Evolutionary conservation across 2,329 filamentous ascomycete genomes (phyloP).

Genomic region (Colletotrichum kahawae): DNA sequence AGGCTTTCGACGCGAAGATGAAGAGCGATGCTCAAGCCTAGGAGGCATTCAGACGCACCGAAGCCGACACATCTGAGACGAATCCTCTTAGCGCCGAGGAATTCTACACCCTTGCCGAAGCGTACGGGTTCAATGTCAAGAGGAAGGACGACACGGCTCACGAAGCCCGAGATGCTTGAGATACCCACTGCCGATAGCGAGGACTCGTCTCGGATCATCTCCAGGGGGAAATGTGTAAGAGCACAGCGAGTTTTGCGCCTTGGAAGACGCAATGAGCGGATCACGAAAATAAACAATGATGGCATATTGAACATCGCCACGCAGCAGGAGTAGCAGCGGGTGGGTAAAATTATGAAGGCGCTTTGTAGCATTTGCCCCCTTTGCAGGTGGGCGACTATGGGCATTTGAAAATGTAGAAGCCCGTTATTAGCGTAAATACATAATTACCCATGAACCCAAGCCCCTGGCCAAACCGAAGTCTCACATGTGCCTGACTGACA

Average conservation of each 20-base stretch:
- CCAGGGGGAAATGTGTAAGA: background rate
- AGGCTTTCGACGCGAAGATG: constrained; percentile 45
- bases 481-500: background rate
- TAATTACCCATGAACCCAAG: background rate
- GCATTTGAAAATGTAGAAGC: background rate
- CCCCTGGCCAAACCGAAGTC: background rate
- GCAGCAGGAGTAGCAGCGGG: background rate
- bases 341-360: background rate
- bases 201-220: background rate
- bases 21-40: constrained; percentile 5
- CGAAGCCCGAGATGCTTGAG: background rate
- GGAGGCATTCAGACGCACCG: background rate
- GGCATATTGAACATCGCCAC: background rate
- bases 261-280: background rate
- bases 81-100: background rate
- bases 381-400: background rate
- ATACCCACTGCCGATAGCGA: background rate
- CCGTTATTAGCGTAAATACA: background rate
- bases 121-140: background rate
- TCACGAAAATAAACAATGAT: background rate
- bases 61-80: background rate
- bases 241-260: background rate
- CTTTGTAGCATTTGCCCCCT: background rate
- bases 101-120: background rate
- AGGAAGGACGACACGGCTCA: background rate